These are phyloP conservation scores for Aspergillus ostianus DNA, from an alignment of 495 filamentous ascomycete genomes.

Conservation along the genomic window DNA sequence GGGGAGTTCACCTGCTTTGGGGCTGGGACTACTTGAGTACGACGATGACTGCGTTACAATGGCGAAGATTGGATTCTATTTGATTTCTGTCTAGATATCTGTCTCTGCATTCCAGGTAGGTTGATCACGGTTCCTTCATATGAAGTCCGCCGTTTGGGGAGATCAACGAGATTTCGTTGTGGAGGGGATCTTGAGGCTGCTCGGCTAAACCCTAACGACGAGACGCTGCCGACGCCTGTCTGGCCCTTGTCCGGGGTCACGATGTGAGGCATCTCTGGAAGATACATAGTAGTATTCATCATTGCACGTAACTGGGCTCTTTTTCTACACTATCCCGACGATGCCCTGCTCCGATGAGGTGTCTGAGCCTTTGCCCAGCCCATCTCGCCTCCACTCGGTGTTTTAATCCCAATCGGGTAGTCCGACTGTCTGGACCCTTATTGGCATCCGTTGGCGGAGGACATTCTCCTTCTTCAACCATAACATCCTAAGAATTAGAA, in stretches of 20 bases:
- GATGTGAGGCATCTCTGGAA: too few relatives aligned
- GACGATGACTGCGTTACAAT: neutral
- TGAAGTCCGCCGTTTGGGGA: slow-evolving; percentile 10
- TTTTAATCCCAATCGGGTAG: slow-evolving; percentile 14
- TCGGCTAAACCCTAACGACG: slow-evolving; percentile 48
- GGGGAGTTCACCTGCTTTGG: neutral
- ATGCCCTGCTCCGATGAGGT: neutral
- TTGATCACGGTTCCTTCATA: neutral
- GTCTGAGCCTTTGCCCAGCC: neutral
- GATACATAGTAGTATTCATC: too few relatives aligned
- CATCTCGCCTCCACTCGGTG: slow-evolving; percentile 10
- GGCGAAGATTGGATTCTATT: neutral
- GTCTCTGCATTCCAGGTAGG: neutral
- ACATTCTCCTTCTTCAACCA: neutral
- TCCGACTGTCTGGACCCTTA: neutral
- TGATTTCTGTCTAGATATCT: neutral
- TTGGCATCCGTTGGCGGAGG: neutral
- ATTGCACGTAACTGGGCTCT: too few relatives aligned
- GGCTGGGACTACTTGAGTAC: neutral
- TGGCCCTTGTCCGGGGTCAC: too few relatives aligned
- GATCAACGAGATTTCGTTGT: slow-evolving; percentile 9
- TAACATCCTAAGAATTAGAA: neutral
- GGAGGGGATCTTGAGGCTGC: slow-evolving; percentile 24
- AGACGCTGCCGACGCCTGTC: neutral
- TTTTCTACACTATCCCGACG: too few relatives aligned